A percentile compares a stretch with the other conserved stretches of the same genome.
Conservation (phyloP, 352 stramenopile species). For the Globisporangium emineosum region DNA sequence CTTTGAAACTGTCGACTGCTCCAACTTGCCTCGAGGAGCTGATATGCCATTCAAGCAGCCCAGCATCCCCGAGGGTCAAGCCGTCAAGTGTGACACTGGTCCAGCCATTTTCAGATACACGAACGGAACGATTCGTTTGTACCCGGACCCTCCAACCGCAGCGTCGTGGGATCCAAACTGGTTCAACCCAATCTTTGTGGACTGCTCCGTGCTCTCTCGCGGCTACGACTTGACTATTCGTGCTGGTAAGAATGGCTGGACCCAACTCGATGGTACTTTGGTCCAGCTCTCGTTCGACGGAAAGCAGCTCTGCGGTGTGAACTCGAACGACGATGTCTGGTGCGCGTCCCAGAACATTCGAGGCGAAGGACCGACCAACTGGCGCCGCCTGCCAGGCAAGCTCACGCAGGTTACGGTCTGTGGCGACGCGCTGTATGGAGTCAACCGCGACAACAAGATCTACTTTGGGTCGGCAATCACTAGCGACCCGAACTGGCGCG, state of each 20-base stretch:
- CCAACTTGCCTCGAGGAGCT: background rate
- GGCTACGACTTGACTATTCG: background rate
- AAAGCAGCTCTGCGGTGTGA: constrained; percentile 26
- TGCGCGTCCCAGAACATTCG: constrained; percentile 25
- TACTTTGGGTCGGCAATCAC: constrained; percentile 9
- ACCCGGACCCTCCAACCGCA: constrained; percentile 19
- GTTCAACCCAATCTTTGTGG: background rate
- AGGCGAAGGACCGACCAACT: constrained; percentile 16
- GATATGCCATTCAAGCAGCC: constrained; percentile 15
- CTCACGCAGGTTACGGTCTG: constrained; percentile 28
- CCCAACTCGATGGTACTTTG: constrained; percentile 18
- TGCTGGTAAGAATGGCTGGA: constrained; percentile 8
- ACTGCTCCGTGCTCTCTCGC: constrained; percentile 12
- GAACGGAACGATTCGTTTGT: constrained; percentile 17
- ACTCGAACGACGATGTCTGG: constrained; percentile 17
- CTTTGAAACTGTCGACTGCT: too few species aligned
- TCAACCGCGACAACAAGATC: constrained; percentile 14
- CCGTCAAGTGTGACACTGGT: constrained; percentile 14
- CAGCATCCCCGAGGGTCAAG: constrained; percentile 9
- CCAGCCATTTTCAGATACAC: constrained; percentile 13
- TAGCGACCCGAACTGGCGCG: constrained; percentile 13
- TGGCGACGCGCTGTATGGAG: constrained; percentile 25
- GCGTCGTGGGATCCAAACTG: constrained; percentile 26
- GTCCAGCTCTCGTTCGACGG: constrained; percentile 32
- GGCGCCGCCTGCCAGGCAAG: constrained; percentile 20